Base-by-base conservation (phyloP, 768 basidiomycete species). In the Artomyces pyxidatus region DNA sequence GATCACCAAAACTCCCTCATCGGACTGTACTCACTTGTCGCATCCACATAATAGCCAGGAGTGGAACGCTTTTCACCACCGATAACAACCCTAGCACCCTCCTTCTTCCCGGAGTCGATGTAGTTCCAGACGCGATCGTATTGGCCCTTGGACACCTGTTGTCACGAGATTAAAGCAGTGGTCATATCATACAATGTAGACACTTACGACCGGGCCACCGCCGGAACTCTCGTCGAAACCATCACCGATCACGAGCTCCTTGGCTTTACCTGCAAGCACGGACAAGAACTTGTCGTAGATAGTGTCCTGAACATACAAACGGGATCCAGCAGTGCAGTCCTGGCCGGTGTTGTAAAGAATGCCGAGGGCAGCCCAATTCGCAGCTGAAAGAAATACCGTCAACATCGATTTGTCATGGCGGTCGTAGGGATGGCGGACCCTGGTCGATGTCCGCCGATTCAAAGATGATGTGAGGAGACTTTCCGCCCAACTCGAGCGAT, bases 401-500 rank as follows among this genome's bases (percentile, higher is more conserved):
- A 50, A 26, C 23, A 32, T 44, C 16, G n/a, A 35, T 32, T 26
- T 19, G 11, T 32, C 22, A 27, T 3, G 26, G 17, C 1, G 25
- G 11, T 35, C 29, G 23, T 27, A 8, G 32, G 21, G 9, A 16
- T 7, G 10, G n/a, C 70, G 54, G 45, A 81, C 83, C 88, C 74
- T 92, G 81, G 50, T 96, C 88, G 50, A 96, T 68, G 65, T 97
- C 85, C 30, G 94, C 93, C 37, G 85, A 87, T 58, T 91, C 85
- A 59, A 96, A 97, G 54, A 97, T 71, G 52, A 98, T 69, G 55
- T 90, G 82, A 16, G 88, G 88, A 22, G 85, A 89, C 69, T 97
- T 96, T 38, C 94, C 94, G 27, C 94, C 93, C 5, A 98, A 79
- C 64, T 98, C 95, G 43, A 98, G 75, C 19, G 92, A 92, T 37